phyloP scores from a whole-genome alignment of 2,329 filamentous ascomycete species.

The Colletotrichum sp. region DNA sequence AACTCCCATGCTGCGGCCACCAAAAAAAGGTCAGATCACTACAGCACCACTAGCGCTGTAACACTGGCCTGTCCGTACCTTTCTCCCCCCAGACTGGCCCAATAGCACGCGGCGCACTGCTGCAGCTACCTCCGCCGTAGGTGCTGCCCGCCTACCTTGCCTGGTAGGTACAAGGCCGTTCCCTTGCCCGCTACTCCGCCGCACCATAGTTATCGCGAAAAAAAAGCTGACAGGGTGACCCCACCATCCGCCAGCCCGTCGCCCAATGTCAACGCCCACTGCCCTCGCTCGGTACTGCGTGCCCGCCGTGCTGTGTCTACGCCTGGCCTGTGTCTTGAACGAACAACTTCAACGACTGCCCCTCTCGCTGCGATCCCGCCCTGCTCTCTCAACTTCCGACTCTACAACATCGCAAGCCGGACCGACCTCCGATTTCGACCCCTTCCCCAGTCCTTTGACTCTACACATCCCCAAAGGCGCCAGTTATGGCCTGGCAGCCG shows the following conservation, averaged over 20 bases:
- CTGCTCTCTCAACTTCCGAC: neutral
- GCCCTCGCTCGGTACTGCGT: neutral
- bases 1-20: neutral
- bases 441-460: constrained; percentile 15
- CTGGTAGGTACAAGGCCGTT: neutral
- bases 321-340: neutral
- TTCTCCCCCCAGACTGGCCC: neutral
- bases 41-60: constrained; percentile 1
- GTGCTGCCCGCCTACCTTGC: neutral
- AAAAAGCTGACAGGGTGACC: constrained; percentile 23
- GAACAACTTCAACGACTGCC: constrained; percentile 19
- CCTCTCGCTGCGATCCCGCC: constrained; percentile 8
- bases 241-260: constrained; percentile 18
- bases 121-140: neutral
- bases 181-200: constrained; percentile 13
- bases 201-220: constrained; percentile 24
- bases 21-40: neutral
- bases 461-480: constrained; percentile 22
- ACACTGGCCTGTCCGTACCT: neutral
- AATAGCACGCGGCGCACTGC: neutral
- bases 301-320: neutral
- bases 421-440: constrained; percentile 1
- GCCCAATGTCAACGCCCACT: constrained; percentile 13
- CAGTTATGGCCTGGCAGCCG: constrained; percentile 90
- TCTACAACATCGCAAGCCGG: neutral